Conservation (phyloP, 2,329 filamentous ascomycete species). For the Cytospora piceicola region DNA sequence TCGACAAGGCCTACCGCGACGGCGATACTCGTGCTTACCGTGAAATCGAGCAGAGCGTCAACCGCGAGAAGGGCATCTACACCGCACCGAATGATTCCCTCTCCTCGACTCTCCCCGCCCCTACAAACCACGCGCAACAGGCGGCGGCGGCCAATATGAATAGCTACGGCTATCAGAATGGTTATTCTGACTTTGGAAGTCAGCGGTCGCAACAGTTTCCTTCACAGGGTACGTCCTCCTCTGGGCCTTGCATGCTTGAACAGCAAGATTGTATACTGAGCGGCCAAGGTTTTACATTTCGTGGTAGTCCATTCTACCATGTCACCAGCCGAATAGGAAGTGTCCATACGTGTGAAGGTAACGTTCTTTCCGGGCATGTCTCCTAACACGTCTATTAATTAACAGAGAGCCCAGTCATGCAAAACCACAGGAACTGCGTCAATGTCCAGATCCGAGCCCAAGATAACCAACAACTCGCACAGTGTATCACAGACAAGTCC, state of each 20-base stretch:
- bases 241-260: background rate
- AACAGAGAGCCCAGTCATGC: constrained; percentile 53
- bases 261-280: constrained; percentile 25
- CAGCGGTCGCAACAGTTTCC: constrained; percentile 23
- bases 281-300: constrained; percentile 48
- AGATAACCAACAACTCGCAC: constrained; percentile 55
- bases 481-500: constrained; percentile 62
- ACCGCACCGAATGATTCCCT: constrained; percentile 14
- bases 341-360: constrained; percentile 74
- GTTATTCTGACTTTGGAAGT: constrained; percentile 20
- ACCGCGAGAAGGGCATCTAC: constrained; percentile 22
- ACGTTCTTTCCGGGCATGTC: constrained; percentile 21
- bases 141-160: constrained; percentile 23
- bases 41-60: constrained; percentile 25
- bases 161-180: constrained; percentile 23
- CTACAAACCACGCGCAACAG: constrained; percentile 20
- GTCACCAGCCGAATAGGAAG: constrained; percentile 67
- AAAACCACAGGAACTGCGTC: constrained; percentile 55
- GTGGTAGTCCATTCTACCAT: constrained; percentile 83
- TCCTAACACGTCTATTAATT: constrained; percentile 13
- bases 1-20: constrained; percentile 20
- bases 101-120: constrained; percentile 11
- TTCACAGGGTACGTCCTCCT: constrained; percentile 24
- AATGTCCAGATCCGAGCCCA: constrained; percentile 52
- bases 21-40: constrained; percentile 19